Evolutionary conservation across 2,329 filamentous ascomycete genomes (phyloP).

Genomic region (Monascus ruber): DNA sequence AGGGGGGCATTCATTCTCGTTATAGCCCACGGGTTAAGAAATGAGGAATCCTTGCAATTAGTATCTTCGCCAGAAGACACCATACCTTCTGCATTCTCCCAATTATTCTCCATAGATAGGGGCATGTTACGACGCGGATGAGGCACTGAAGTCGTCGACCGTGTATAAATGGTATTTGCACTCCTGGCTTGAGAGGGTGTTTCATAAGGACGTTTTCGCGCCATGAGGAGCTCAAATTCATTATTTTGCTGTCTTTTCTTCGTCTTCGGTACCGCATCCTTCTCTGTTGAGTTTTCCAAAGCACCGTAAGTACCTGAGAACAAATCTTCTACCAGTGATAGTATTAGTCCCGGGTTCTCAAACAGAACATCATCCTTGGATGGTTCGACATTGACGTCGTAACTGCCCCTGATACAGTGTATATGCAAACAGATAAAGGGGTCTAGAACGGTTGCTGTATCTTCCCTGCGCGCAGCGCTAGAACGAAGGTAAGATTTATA

Average conservation of each 20-base stretch:
- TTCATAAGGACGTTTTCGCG: slow-evolving; percentile 6
- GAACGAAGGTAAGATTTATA: slow-evolving; percentile 42
- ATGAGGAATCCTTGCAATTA: slow-evolving; percentile 4
- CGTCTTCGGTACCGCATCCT: slow-evolving; percentile 1
- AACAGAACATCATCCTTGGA: slow-evolving; percentile 54
- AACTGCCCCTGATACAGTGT: slow-evolving; percentile 41
- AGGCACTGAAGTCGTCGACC: no score
- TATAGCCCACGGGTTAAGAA: slow-evolving; percentile 26
- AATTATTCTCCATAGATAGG: no score
- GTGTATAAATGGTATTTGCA: no score
- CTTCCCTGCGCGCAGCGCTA: slow-evolving; percentile 8
- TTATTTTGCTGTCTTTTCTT: neutral
- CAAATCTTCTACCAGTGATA: slow-evolving; percentile 34
- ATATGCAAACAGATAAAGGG: slow-evolving; percentile 48
- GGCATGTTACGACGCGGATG: no score
- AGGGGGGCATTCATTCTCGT: slow-evolving; percentile 19
- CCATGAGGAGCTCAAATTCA: slow-evolving; percentile 12
- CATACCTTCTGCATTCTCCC: no score
- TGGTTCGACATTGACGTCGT: slow-evolving; percentile 54
- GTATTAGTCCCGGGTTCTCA: slow-evolving; percentile 33
- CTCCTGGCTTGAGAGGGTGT: neutral
- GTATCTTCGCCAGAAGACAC: no score
- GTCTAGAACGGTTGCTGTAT: slow-evolving; percentile 28
- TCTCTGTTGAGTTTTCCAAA: slow-evolving; percentile 2
- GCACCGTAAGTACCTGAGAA: slow-evolving; percentile 31